These are phyloP conservation scores for Byssochlamys sp. DNA, from an alignment of 2,329 filamentous ascomycete species.

Conservation along the genomic window DNA sequence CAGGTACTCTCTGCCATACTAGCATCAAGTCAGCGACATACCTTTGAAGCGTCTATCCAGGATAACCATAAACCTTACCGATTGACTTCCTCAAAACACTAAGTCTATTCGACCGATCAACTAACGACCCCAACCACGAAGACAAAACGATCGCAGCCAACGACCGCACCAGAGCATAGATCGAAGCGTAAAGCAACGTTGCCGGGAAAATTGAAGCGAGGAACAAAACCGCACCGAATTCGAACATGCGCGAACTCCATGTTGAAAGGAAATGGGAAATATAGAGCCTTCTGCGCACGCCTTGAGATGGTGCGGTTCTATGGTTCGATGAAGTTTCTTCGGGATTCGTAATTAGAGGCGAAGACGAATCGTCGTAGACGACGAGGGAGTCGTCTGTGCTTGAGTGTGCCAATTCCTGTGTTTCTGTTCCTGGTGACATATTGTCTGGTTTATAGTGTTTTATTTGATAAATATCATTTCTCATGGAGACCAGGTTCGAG, in stretches of 20 bases:
- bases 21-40: slow-evolving; percentile 1
- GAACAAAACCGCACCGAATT: slow-evolving; percentile 54
- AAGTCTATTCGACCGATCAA: slow-evolving; percentile 49
- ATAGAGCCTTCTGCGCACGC: slow-evolving; percentile 36
- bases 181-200: slow-evolving; percentile 56
- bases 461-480: neutral
- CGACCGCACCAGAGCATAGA: slow-evolving; percentile 58
- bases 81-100: slow-evolving; percentile 44
- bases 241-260: slow-evolving; percentile 56
- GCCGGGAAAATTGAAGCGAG: slow-evolving; percentile 47
- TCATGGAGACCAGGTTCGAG: neutral
- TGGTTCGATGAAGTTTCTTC: neutral
- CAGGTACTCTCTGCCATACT: slow-evolving; percentile 31
- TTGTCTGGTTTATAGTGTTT: neutral
- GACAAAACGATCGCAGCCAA: slow-evolving; percentile 50
- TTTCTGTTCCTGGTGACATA: neutral
- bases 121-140: slow-evolving; percentile 47
- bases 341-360: neutral
- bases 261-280: slow-evolving; percentile 53
- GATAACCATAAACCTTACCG: slow-evolving; percentile 13
- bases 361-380: neutral
- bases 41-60: neutral
- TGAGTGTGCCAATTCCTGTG: neutral
- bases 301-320: neutral
- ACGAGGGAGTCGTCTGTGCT: neutral